A percentile compares a stretch with the other conserved stretches of the same genome.
Conservation (phyloP, 768 basidiomycete genomes). For the Leccinum rimulosum region DNA sequence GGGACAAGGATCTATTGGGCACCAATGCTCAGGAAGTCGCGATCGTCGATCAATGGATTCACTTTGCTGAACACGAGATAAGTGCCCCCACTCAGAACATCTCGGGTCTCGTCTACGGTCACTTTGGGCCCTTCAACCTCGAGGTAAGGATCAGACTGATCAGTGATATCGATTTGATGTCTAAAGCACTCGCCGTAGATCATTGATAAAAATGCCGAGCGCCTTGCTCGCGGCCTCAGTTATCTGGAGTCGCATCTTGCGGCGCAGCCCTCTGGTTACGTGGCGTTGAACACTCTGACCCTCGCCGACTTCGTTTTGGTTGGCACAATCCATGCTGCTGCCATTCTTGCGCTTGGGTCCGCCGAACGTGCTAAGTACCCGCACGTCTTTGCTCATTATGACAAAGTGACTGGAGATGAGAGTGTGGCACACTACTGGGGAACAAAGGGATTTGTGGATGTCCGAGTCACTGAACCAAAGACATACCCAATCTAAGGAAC, state of each 20-base stretch:
- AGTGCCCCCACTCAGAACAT: not conserved
- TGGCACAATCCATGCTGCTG: conserved; percentile 3
- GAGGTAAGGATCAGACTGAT: not conserved
- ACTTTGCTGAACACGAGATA: conserved; percentile 16
- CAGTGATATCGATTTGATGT: not conserved
- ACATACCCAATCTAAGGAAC: not conserved
- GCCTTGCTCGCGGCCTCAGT: conserved; percentile 1
- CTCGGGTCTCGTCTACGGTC: conserved; percentile 2
- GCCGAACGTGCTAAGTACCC: conserved; percentile 15
- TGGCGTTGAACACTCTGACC: conserved; percentile 12
- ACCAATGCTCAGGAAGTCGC: conserved; percentile 10
- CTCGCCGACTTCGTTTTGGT: conserved; percentile 23
- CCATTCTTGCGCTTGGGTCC: conserved; percentile 8
- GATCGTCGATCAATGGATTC: conserved; percentile 13
- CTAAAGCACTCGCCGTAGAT: not conserved
- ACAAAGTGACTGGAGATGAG: conserved; percentile 18
- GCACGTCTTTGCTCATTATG: conserved; percentile 17
- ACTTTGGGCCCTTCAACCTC: not conserved
- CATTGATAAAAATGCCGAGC: not conserved
- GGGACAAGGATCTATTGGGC: conserved; percentile 10
- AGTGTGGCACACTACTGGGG: conserved; percentile 13
- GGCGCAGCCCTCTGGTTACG: conserved; percentile 5
- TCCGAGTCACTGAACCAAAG: conserved; percentile 2
- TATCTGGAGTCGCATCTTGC: conserved; percentile 19
- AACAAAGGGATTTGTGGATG: conserved; percentile 8